Evolutionary conservation across 768 basidiomycete species (phyloP).

Genomic region (Sarcodon aspratus): DNA sequence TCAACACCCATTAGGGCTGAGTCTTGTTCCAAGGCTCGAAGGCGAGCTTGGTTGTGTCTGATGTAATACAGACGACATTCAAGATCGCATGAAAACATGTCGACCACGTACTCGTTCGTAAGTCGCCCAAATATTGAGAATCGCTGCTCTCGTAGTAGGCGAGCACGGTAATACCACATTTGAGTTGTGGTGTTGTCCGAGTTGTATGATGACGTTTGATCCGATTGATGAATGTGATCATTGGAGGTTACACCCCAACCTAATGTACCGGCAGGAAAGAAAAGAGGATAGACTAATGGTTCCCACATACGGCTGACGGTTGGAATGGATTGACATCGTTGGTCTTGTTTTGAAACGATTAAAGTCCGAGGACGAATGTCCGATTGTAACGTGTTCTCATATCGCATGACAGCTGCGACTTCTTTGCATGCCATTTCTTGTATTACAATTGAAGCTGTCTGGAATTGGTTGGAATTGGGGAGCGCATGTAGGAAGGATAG

Average conservation of each 20-base stretch:
- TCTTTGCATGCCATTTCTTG: conserved; percentile 15
- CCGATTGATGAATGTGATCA: background rate
- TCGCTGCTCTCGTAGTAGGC: conserved; percentile 18
- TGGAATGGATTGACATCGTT: conserved; percentile 10
- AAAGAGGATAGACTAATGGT: conserved; percentile 23
- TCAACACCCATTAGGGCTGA: conserved; percentile 17
- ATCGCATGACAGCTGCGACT: conserved; percentile 16
- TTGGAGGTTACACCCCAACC: conserved; percentile 19
- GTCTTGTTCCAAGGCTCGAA: conserved; percentile 12
- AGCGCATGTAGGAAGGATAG: background rate
- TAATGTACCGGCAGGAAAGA: conserved; percentile 23
- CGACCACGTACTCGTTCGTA: conserved; percentile 22
- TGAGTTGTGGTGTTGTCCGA: conserved; percentile 15
- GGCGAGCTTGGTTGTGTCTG: conserved; percentile 14
- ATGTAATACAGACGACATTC: conserved; percentile 23
- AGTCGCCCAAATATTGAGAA: conserved; percentile 24
- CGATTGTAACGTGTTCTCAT: conserved; percentile 7
- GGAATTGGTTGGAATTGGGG: conserved; percentile 6
- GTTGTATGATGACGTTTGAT: background rate
- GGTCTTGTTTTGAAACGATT: conserved; percentile 3
- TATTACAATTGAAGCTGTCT: conserved; percentile 7
- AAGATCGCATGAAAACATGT: conserved; percentile 25
- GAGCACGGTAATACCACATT: conserved; percentile 21
- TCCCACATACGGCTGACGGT: conserved; percentile 23
- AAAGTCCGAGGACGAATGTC: conserved; percentile 10